phyloP scores from a whole-genome alignment of 2,329 filamentous ascomycete genomes.

The Clonostachys rosea region DNA sequence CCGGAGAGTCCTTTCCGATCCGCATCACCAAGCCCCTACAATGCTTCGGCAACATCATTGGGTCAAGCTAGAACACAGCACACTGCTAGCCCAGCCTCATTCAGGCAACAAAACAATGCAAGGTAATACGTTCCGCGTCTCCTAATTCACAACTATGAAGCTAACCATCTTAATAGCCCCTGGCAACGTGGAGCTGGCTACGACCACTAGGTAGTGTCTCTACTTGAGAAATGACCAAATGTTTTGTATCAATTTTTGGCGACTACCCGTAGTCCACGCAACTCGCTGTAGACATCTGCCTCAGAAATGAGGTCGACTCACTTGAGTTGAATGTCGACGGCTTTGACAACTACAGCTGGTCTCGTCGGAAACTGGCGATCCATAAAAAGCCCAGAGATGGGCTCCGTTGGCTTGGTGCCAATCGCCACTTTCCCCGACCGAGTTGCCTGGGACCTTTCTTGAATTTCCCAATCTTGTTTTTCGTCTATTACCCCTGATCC shows the following conservation, averaged over 20 bases:
- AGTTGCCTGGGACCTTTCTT: no score
- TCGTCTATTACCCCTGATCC: background rate
- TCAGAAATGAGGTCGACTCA: no score
- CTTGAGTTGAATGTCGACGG: no score
- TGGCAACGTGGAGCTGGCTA: slow-evolving; percentile 42
- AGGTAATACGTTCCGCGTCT: background rate
- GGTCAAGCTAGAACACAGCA: slow-evolving; percentile 21
- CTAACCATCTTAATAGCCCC: slow-evolving; percentile 22
- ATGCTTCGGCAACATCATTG: slow-evolving; percentile 19
- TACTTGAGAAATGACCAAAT: background rate
- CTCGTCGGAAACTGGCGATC: no score
- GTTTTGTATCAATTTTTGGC: background rate
- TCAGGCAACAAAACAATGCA: slow-evolving; percentile 29
- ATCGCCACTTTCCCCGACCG: no score
- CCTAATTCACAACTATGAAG: background rate
- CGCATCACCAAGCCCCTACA: slow-evolving; percentile 19
- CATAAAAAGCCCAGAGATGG: no score
- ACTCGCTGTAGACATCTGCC: no score
- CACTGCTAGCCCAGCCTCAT: slow-evolving; percentile 21
- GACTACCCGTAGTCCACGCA: background rate
- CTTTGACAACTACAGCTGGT: no score
- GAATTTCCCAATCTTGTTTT: no score
- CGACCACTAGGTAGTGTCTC: slow-evolving; percentile 17
- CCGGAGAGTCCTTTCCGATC: slow-evolving; percentile 27
- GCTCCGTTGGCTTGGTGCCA: no score